A percentile compares a stretch with the other conserved stretches of the same genome.
Conservation (phyloP, 345 rosid genomes). For the Nephelium lappaceum region DNA sequence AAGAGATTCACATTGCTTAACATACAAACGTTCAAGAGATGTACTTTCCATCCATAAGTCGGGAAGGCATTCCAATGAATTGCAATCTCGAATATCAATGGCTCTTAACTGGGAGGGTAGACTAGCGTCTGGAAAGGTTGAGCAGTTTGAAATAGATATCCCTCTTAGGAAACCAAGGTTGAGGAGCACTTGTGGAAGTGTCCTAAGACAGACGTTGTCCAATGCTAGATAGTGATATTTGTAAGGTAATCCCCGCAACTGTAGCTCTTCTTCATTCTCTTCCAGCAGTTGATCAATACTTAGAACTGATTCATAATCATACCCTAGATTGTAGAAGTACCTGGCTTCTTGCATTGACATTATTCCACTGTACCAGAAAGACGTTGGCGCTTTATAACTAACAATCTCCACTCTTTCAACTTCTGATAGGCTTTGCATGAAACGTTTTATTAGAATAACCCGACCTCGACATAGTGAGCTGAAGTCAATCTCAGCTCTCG, state of each 20-base stretch:
- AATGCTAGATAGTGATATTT: neutral
- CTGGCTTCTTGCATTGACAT: neutral
- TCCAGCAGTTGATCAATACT: neutral
- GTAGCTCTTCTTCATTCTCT: conserved; percentile 7
- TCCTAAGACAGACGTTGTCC: neutral
- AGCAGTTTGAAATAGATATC: conserved; percentile 2
- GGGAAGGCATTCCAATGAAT: conserved; percentile 3
- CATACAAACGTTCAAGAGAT: neutral
- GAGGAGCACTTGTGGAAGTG: too few relatives aligned
- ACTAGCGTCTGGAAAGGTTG: conserved; percentile 5
- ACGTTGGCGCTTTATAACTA: neutral
- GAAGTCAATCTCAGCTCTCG: neutral
- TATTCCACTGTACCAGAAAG: neutral
- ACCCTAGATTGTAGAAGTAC: too few relatives aligned
- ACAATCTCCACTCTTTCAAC: neutral
- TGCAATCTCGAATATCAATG: neutral
- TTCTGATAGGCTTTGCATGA: too few relatives aligned
- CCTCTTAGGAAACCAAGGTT: conserved; percentile 2
- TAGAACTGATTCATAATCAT: too few relatives aligned
- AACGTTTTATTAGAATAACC: too few relatives aligned
- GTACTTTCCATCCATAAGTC: neutral
- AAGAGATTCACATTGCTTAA: neutral
- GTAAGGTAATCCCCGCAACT: neutral
- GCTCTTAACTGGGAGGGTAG: conserved; percentile 3
- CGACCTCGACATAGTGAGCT: neutral